Base-by-base conservation (phyloP, 441 rosid genomes). In the Gossypium trilobum region DNA sequence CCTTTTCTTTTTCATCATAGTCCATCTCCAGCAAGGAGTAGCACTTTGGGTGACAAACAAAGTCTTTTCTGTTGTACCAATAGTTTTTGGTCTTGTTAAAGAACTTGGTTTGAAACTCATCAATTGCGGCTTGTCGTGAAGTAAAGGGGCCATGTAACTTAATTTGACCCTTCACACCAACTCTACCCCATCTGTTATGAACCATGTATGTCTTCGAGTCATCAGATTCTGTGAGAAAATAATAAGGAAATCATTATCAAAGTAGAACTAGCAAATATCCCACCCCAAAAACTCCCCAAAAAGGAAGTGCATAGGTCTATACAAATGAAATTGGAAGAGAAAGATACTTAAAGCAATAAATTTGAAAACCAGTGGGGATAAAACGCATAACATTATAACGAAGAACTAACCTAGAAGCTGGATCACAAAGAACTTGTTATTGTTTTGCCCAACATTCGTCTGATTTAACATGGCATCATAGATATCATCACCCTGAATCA, bases 1-100 rank as follows among this genome's bases (percentile, higher is more conserved):
- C 87, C 27, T 64, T 79, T 75, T 86, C 86, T 46, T 83, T 81
- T 72, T 81, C 81, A 22, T 82, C 78, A 68, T 91, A 91, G 83
- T 90, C 96, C 96, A 89, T 93, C 80, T 93, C 96, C 68, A 90
- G 60, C 95, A 85, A 87, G 55, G 95, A 70, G 78, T 91, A 91
- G 77, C 73, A 79, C 78, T 85, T 90, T 31, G 91, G 91, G 64
- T 85, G 58, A 75, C 81, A 81, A 23, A 68, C 68, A 79, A 93
- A 93, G 23, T 88, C 73, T 78, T 78, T 82, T 60, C 95, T 83
- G 23, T 85, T 11, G 16, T 77, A 74, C 97, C 96, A 91, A 25
- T 2, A 3, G 81, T 91, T 93, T 70, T 67, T 79, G 52, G 96
- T 93, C 87, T 91, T 88, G 48, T 85, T 85, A 77, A 44, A 78